Conservation (phyloP, 495 filamentous ascomycete genomes). For the Tuber calosporum region DNA sequence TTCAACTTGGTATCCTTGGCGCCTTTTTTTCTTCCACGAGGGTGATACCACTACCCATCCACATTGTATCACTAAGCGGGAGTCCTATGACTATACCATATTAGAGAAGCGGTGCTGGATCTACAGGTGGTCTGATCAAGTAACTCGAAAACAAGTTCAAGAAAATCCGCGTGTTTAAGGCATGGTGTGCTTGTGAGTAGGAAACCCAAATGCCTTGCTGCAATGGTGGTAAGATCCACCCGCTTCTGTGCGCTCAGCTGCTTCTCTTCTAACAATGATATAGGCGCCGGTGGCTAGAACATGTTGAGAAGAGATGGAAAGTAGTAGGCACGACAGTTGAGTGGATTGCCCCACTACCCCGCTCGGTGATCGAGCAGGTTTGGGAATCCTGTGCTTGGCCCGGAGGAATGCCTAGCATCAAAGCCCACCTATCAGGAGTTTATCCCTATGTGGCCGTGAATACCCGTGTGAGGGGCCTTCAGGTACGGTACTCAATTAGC, state of each 20-base stretch:
- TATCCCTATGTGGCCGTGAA: neutral
- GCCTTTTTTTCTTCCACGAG: neutral
- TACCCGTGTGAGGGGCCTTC: neutral
- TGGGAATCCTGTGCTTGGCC: neutral
- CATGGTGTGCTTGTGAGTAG: neutral
- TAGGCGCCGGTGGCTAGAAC: neutral
- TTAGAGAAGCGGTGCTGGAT: neutral
- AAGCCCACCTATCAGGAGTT: neutral
- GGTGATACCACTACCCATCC: neutral
- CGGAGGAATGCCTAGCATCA: neutral
- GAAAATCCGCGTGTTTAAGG: neutral
- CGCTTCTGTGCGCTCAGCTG: neutral
- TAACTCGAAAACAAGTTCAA: neutral
- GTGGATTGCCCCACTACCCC: neutral
- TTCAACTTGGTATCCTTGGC: neutral
- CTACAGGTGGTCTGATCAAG: neutral
- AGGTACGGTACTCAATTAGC: neutral
- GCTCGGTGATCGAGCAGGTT: neutral
- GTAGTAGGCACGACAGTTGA: neutral
- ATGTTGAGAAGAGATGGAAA: neutral
- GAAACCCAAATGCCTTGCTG: neutral
- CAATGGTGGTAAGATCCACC: neutral
- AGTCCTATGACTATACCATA: neutral
- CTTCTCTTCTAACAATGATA: neutral
- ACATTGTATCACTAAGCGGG: neutral